These are phyloP conservation scores for Hylodesmum podocarpum DNA, from an alignment of 306 rosid species.

Conservation along the genomic window DNA sequence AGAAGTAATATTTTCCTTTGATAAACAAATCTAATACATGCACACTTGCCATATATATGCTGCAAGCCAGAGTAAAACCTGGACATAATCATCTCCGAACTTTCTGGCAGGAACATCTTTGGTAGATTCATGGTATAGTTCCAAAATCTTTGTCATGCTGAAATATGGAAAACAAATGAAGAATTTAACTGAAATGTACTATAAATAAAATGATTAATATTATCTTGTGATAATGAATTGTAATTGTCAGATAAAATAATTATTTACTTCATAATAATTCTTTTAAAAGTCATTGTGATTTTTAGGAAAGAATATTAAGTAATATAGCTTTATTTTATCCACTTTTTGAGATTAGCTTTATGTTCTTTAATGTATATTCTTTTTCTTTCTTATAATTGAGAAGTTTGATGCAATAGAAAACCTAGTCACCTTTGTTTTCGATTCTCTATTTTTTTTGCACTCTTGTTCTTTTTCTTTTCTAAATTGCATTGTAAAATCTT, in stretches of 20 bases:
- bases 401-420: no score
- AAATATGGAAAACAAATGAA: not conserved
- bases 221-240: not conserved
- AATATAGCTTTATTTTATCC: no score
- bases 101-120: conserved; percentile 27
- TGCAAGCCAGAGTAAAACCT: conserved; percentile 47
- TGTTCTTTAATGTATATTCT: no score
- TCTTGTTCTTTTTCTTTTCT: no score
- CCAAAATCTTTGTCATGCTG: conserved; percentile 52
- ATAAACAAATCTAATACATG: not conserved
- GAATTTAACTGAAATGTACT: not conserved
- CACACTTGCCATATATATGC: not conserved
- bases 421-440: no score
- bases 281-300: no score
- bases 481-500: no score
- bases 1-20: not conserved
- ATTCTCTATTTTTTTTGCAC: no score
- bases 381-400: no score
- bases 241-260: not conserved
- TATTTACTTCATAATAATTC: not conserved
- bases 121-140: conserved; percentile 34
- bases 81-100: conserved; percentile 35
- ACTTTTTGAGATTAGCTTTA: no score
- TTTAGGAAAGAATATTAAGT: no score
- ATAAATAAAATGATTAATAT: not conserved